Evolutionary conservation across 768 basidiomycete species (phyloP), one percentile per base, ranked within the genome.

Genomic region (Pulveroboletus sp.): DNA sequence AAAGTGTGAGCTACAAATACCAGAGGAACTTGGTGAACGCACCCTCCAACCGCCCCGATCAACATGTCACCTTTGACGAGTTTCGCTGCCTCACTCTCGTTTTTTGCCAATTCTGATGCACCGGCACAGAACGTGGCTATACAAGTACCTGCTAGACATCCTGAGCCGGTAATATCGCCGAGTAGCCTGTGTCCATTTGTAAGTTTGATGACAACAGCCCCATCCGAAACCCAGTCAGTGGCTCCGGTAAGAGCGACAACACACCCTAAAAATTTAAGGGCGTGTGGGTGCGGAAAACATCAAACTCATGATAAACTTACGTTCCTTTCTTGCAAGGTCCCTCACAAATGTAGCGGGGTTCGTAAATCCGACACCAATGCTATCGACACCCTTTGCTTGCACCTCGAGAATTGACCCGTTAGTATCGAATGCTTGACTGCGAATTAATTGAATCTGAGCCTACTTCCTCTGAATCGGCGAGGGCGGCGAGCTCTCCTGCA

Each of bases 151-250:
- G 82, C 72, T 65, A 94, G 82, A 61, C 93, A 97, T 5, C 93
- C 93, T 24, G 89, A 89, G 1, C 93, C 94, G 0, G 94, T 96
- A 49, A 97, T 92, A 47, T 78, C 73, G 0, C 83, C 84, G 8
- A 96, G 79, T 24, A 86, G 70, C 14, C 72, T 68, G 60, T 88
- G 75, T 0, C 94, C 94, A 59, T 96, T 96, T 4, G 73, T 69
- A 7, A 91, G 69, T 38, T 77, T 74, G n/a, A 89, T 74, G 6
- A 91, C 83, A 5, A 67, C 74, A 10, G 66, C 60, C 6, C 93
- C 94, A 59, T 96, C 90, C 0, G 90, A 91, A 41, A 96, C 74
- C 67, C 86, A 94, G 63, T 97, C 94, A 0, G 68, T 73, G 13
- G 76, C 71, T 2, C 94, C 94, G 0, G 91, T 93, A 57, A 95